Base-by-base conservation (phyloP, 371 early-diverging fungal genomes). In the Rhizopus stolonifer region DNA sequence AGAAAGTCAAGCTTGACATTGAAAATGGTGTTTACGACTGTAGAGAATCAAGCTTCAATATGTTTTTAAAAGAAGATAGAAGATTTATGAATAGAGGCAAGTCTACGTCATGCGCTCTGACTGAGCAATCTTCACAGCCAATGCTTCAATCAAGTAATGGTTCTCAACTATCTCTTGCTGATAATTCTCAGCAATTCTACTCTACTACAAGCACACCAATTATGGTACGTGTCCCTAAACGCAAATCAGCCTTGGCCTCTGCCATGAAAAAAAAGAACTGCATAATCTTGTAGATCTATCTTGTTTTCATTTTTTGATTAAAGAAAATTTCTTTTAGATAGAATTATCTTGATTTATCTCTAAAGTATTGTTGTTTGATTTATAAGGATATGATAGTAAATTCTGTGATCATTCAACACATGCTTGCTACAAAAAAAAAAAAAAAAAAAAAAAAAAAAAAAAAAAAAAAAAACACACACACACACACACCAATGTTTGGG, bases 1-100 rank as follows among this genome's bases (percentile, higher is more conserved):
- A 32, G 11, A 17, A 40, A 13, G 19, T 59, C 19, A 53, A 44
- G 29, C 15, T 49, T 26, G 49, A 53, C 1, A 53, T 53, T 49
- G 38, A 44, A 3, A 44, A 44, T 14, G 46, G 54, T 5, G 49
- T 3, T 36, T 36, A 36, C 36, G 9, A 36, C 14, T 11, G 5
- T 36, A n/a, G 5, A 1, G 14, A 1, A 15, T n/a, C 36, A 36
- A 14, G 0, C 15, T n/a, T 1, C 36, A 36, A 36, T n/a, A n/a
- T n/a, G n/a, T n/a, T n/a, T n/a, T n/a, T n/a, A 36, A n/a, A n/a
- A 14, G 5, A 36, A 15, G 9, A 36, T 9, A 11, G 29, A 29
- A 29, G 11, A 29, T 6, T 9, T 29, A 11, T 1, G 9, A 9
- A 2, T 29, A 6, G 29, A 29, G 29, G 29, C 29, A 1, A 6